Conservation (phyloP, 768 basidiomycete genomes). For the Tubosaeta sp. region DNA sequence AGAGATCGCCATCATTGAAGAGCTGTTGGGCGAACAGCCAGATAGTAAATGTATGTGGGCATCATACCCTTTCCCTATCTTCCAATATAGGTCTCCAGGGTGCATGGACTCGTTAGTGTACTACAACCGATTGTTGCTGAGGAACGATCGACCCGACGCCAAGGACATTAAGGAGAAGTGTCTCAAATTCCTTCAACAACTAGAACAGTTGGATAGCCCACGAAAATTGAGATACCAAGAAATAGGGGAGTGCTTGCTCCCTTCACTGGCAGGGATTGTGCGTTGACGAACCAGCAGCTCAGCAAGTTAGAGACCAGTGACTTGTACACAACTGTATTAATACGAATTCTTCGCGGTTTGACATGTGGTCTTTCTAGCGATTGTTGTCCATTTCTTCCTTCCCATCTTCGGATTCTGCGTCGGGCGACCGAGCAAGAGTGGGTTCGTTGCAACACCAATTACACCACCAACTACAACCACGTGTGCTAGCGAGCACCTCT, state of each 20-base stretch:
- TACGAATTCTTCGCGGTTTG: too few species aligned
- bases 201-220: conserved; percentile 61
- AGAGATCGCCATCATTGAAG: conserved; percentile 77
- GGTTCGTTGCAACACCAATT: too few species aligned
- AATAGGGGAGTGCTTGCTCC: conserved; percentile 40
- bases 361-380: too few species aligned
- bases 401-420: too few species aligned
- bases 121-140: conserved; percentile 71
- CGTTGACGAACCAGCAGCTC: conserved; percentile 14
- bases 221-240: conserved; percentile 67
- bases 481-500: too few species aligned
- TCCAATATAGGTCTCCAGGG: conserved; percentile 47
- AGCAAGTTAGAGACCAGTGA: conserved; percentile 12
- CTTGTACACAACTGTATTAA: conserved; percentile 1
- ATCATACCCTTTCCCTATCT: not conserved
- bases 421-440: too few species aligned
- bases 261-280: not conserved
- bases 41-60: conserved; percentile 80
- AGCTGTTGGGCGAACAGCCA: conserved; percentile 82
- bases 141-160: conserved; percentile 38
- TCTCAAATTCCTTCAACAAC: conserved; percentile 45
- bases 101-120: conserved; percentile 90
- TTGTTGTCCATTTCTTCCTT: too few species aligned
- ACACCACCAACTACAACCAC: too few species aligned
- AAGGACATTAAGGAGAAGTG: conserved; percentile 44